phyloP scores from a whole-genome alignment of 371 early-diverging fungal genomes.

The Gilbertella persicaria region DNA sequence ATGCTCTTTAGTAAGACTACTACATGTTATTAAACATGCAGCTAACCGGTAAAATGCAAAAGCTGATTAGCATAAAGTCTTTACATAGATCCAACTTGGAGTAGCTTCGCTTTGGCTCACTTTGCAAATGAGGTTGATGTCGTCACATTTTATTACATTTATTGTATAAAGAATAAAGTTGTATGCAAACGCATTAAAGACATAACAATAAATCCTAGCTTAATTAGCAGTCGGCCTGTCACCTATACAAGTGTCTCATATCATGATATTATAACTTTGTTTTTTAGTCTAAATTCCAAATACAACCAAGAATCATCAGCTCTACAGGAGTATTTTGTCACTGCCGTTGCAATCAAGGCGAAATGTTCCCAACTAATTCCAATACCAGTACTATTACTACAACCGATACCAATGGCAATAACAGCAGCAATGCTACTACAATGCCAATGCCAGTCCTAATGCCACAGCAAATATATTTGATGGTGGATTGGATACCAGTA shows the following conservation, averaged over 20 bases:
- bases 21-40: slow-evolving; percentile 12
- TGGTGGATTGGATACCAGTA: too few species aligned
- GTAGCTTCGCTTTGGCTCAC: slow-evolving; percentile 21
- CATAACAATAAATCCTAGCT: slow-evolving; percentile 13
- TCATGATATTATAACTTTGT: too few species aligned
- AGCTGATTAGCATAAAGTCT: slow-evolving; percentile 10
- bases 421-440: too few species aligned
- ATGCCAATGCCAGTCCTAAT: too few species aligned
- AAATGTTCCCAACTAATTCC: too few species aligned
- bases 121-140: slow-evolving; percentile 20
- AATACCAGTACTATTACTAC: too few species aligned
- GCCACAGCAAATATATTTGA: too few species aligned
- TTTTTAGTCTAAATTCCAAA: too few species aligned
- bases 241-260: slow-evolving; percentile 18
- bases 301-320: too few species aligned
- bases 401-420: too few species aligned
- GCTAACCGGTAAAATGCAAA: slow-evolving; percentile 8
- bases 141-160: slow-evolving; percentile 18
- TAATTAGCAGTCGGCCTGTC: slow-evolving; percentile 13
- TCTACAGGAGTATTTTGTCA: too few species aligned
- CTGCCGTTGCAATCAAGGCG: too few species aligned
- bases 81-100: slow-evolving; percentile 17
- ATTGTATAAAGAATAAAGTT: slow-evolving; percentile 19
- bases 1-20: slow-evolving; percentile 4
- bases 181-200: slow-evolving; percentile 15